Evolutionary conservation across 371 early-diverging fungal species (phyloP).

Genomic region (Lichtheimia ramosa): DNA sequence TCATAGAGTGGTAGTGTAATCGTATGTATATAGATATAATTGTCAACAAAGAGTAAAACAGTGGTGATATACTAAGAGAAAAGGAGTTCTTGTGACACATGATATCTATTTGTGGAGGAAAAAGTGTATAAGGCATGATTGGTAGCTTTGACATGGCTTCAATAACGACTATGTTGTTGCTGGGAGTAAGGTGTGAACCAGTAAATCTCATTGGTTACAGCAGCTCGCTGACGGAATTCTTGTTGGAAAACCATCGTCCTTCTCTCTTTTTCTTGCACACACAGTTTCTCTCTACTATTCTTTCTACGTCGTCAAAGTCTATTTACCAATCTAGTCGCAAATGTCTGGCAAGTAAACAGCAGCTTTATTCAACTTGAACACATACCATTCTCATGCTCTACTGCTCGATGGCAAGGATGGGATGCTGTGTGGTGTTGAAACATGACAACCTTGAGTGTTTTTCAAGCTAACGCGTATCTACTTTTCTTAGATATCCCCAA

Average conservation of each 20-base stretch:
- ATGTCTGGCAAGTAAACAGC: slow-evolving; percentile 12
- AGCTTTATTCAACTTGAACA: neutral
- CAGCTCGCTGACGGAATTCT: neutral
- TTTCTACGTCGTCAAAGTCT: neutral
- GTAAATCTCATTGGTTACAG: neutral
- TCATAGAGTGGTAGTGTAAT: too few relatives aligned
- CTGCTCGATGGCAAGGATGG: slow-evolving; percentile 4
- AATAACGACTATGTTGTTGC: neutral
- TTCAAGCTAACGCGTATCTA: neutral
- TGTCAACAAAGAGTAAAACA: too few relatives aligned
- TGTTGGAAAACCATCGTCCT: neutral
- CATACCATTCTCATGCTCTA: neutral
- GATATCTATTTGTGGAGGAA: too few relatives aligned
- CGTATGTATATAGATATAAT: too few relatives aligned
- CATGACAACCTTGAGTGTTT: neutral
- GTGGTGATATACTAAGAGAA: too few relatives aligned
- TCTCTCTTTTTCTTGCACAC: neutral
- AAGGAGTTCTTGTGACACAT: too few relatives aligned
- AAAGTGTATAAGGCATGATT: too few relatives aligned
- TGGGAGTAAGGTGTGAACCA: neutral
- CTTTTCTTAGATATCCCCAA: slow-evolving; percentile 6
- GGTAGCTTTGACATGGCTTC: too few relatives aligned
- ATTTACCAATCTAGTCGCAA: too few relatives aligned
- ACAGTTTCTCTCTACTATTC: too few relatives aligned
- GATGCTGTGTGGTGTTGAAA: neutral